Base-by-base conservation (phyloP, 2,329 filamentous ascomycete genomes). In the Botrytis fragariae region DNA sequence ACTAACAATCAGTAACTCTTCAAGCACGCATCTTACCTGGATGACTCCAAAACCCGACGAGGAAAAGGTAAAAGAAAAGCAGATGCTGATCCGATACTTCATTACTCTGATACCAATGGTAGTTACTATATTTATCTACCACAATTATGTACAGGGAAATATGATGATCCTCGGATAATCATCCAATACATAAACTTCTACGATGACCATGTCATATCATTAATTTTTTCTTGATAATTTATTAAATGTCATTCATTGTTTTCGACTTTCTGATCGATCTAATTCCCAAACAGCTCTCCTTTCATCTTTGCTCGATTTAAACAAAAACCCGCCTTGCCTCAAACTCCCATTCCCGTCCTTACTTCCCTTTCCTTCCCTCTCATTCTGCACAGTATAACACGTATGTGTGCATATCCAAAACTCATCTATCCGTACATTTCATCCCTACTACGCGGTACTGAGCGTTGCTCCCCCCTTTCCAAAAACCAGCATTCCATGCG, bases 401-500 rank as follows among this genome's bases (percentile, higher is more conserved):
- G 48, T 42, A 67, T 51, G 65, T 32, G 22, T 37, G 63, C 45
- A 6, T 69, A 51, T 64, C 37, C 67, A 71, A 57, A 54, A 64
- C 42, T 57, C 35, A 62, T 39, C 51, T 77, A 82, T 67, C 76
- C 77, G 37, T 80, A 78, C 45, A 80, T 75, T 35, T 37, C 29
- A n/a, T 32, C 42, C n/a, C 44, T 42, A n/a, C 67, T 32, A 72
- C 22, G 60, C 60, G n/a, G 48, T 32, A 67, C 70, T 67, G 82
- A 86, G 83, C 22, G 79, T 80, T 6, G 82, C 83, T 45, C 79
- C 82, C 25, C 81, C 83, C 59, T 82, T 84, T 54, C 81, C 78
- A 76, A 88, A 88, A n/a, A 87, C 85, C 44, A 88, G 80, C 79
- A 83, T 84, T 29, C 83, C 86, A 78, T 88, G 86, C 74, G 83